Conservation (phyloP, 495 filamentous ascomycete genomes). For the Penicillium manginii region DNA sequence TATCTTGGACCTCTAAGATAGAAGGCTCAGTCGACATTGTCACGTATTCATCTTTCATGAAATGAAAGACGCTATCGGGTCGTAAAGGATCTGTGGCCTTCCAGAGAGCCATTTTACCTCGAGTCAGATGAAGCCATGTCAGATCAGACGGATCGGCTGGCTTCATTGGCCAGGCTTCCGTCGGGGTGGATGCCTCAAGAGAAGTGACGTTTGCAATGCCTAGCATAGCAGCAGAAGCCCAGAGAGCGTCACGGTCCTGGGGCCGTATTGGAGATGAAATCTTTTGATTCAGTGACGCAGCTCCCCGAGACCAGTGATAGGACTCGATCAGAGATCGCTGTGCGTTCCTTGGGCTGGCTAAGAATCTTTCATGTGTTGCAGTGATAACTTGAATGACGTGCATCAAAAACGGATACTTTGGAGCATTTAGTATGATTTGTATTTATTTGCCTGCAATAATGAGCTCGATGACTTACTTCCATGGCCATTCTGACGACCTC, state of each 20-base stretch:
- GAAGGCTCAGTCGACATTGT: conserved; percentile 13
- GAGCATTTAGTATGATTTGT: no score
- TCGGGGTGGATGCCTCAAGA: conserved; percentile 28
- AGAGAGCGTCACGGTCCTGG: conserved; percentile 44
- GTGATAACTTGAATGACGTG: conserved; percentile 41
- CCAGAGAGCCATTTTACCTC: conserved; percentile 42
- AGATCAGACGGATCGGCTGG: conserved; percentile 28
- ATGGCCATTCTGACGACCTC: conserved; percentile 18
- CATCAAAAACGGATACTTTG: conserved; percentile 48
- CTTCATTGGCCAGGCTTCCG: conserved; percentile 45
- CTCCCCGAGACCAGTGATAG: conserved; percentile 39
- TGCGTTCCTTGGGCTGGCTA: conserved; percentile 4
- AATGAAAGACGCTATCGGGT: conserved; percentile 40
- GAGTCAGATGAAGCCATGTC: conserved; percentile 37
- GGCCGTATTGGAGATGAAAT: conserved; percentile 30
- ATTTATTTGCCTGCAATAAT: no score
- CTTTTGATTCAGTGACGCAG: conserved; percentile 33
- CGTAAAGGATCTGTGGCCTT: conserved; percentile 37
- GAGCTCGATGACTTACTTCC: conserved; percentile 6
- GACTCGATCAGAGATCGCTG: conserved; percentile 29
- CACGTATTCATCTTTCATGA: conserved; percentile 27
- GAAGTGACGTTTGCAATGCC: conserved; percentile 36
- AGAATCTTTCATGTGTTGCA: conserved; percentile 40
- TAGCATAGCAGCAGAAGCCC: conserved; percentile 45
- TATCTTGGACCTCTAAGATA: conserved; percentile 4